These are phyloP conservation scores for Dillenia turbinata DNA, from an alignment of 164 flowering plant genomes.

Conservation along the genomic window DNA sequence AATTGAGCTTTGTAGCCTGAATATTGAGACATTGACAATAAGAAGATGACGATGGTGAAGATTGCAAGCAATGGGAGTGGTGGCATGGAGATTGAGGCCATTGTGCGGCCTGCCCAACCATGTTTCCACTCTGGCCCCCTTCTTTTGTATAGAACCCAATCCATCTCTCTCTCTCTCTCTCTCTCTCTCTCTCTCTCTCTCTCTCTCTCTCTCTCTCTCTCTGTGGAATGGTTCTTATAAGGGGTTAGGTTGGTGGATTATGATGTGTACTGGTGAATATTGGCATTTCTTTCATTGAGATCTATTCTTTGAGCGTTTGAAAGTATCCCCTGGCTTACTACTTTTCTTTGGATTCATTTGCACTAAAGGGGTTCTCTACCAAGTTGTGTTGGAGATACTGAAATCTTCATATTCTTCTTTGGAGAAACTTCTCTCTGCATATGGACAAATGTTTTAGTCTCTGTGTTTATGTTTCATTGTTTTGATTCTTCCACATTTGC, in stretches of 20 bases:
- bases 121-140: constrained; percentile 67
- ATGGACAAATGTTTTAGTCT: too few species aligned
- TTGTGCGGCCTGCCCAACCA: constrained; percentile 47
- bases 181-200: too few species aligned
- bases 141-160: constrained; percentile 34
- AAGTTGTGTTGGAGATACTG: neutral
- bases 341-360: constrained; percentile 1
- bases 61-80: constrained; percentile 49
- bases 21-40: constrained; percentile 46
- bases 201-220: too few species aligned
- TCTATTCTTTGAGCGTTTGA: constrained; percentile 15
- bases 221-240: neutral
- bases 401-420: neutral
- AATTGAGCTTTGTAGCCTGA: constrained; percentile 31
- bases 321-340: neutral
- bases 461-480: too few species aligned
- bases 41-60: constrained; percentile 45
- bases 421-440: too few species aligned
- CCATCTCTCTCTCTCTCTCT: constrained; percentile 24
- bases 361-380: neutral
- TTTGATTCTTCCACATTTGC: too few species aligned
- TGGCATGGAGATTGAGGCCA: constrained; percentile 48
- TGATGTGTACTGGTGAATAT: too few species aligned
- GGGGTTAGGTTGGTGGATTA: too few species aligned
- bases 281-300: constrained; percentile 14